Evolutionary conservation across 257 asterid genomes (phyloP).

Genomic region (Mitragyna speciosa): DNA sequence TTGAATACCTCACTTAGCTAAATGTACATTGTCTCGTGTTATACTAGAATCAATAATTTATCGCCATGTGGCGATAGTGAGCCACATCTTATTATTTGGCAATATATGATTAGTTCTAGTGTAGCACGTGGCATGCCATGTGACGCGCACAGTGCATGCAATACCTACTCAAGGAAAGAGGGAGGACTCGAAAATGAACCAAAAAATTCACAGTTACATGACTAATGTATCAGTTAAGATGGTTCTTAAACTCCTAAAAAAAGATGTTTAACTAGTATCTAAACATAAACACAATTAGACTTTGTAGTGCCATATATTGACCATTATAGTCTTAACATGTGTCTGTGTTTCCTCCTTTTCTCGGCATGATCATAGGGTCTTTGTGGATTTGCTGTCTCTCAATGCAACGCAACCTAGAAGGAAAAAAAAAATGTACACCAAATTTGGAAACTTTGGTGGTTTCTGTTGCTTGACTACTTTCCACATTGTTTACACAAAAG

Average conservation of each 20-base stretch:
- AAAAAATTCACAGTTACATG: no score
- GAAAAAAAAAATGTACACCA: neutral
- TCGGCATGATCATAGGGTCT: constrained; percentile 34
- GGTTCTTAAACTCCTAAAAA: neutral
- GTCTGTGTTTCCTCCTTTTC: constrained; percentile 14
- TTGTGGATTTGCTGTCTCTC: constrained; percentile 25
- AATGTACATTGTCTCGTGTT: no score
- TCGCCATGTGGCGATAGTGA: no score
- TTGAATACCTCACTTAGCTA: no score
- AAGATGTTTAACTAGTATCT: neutral
- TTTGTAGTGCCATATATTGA: constrained; percentile 6
- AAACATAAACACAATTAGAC: neutral
- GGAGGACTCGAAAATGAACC: no score
- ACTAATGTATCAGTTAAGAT: no score
- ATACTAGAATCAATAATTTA: no score
- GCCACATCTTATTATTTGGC: no score
- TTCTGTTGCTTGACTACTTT: constrained; percentile 23
- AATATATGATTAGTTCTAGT: no score
- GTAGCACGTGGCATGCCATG: no score
- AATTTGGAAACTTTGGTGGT: constrained; percentile 24
- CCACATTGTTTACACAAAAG: constrained; percentile 17
- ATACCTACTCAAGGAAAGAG: no score
- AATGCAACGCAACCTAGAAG: constrained; percentile 12
- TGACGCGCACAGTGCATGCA: no score
- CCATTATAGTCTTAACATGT: constrained; percentile 13